Conservation (phyloP, 2,329 filamentous ascomycete genomes). For the Malbranchea cinnamomea region DNA sequence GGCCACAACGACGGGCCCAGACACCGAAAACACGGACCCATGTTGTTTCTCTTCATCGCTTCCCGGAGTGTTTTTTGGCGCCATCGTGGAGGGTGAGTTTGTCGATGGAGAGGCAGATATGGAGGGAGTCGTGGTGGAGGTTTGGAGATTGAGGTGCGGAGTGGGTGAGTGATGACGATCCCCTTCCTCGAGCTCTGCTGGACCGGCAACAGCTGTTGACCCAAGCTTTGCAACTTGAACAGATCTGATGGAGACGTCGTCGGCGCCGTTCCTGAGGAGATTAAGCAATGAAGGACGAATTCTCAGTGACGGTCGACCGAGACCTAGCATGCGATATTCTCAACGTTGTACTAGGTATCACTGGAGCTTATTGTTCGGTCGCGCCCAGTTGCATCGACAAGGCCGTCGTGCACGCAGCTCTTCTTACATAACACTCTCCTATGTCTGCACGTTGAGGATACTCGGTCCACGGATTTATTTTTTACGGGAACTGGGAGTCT, state of each 20-base stretch:
- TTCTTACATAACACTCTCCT: too few species aligned
- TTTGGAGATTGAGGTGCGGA: conserved; percentile 3
- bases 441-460: too few species aligned
- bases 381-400: too few species aligned
- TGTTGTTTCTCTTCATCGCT: conserved; percentile 39
- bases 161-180: neutral
- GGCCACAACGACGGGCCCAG: conserved; percentile 82
- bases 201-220: neutral
- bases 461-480: too few species aligned
- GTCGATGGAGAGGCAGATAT: too few species aligned
- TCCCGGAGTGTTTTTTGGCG: conserved; percentile 30
- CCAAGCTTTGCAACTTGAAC: neutral
- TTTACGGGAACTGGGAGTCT: too few species aligned
- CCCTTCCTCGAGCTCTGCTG: conserved; percentile 1
- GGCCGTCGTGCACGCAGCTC: too few species aligned
- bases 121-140: conserved; percentile 18
- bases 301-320: conserved; percentile 41
- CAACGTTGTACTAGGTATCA: too few species aligned
- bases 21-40: conserved; percentile 58
- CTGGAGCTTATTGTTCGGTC: too few species aligned
- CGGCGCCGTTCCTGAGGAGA: conserved; percentile 38
- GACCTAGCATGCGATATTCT: conserved; percentile 37
- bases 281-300: conserved; percentile 48
- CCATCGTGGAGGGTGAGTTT: conserved; percentile 22
- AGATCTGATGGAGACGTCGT: conserved; percentile 22